Evolutionary conservation across 225 moss, liverwort and hornwort genomes (phyloP), one percentile per base, ranked within the genome.

Genomic region (Takakia lepidozioides): DNA sequence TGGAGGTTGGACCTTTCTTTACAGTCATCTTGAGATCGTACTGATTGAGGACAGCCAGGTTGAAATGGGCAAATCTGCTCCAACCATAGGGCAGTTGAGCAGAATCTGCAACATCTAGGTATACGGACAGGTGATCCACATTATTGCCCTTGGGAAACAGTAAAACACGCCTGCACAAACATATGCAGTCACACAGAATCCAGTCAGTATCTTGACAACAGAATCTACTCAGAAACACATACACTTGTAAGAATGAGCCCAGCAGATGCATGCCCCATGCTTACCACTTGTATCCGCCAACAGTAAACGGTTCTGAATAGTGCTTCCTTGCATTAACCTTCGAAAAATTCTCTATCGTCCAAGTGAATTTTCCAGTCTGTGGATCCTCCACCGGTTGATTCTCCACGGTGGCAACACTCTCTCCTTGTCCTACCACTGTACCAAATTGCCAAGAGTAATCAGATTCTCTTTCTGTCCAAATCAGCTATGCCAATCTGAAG

Each of bases 261-360:
- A 32, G 32, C 32, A 32, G 32, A 32, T 6, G 32, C 8, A 32
- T 32, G 1, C 32, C 7, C 7, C 19, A 35, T 32, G 43, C 69
- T 47, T 71, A 91, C 98, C 98, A 98, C 76, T 98, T 98, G 81
- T 91, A 98, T 72, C 98, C 98, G 75, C 98, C 98, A 71, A 98
- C 91, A 60, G 75, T 72, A 77, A 91, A 98, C 44, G 78, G 76
- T 70, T 98, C 91, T 20, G 98, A 98, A 67, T 98, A 98, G 76
- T 98, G 87, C 74, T 98, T 98, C 61, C 87, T 72, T 80, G 72
- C 38, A 64, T 85, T 91, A 61, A 98, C 79, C 85, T 98, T 98
- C 48, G 98, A 98, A 59, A 98, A 90, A 68, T 85, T 87, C 46
- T 91, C 98, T 58, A 98, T 87, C 16, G 91, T 87, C 98, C 91